A percentile compares a stretch with the other conserved stretches of the same genome.
phyloP scores from a whole-genome alignment of 139 green algal genomes.

The Tetradesmus lagerheimii region DNA sequence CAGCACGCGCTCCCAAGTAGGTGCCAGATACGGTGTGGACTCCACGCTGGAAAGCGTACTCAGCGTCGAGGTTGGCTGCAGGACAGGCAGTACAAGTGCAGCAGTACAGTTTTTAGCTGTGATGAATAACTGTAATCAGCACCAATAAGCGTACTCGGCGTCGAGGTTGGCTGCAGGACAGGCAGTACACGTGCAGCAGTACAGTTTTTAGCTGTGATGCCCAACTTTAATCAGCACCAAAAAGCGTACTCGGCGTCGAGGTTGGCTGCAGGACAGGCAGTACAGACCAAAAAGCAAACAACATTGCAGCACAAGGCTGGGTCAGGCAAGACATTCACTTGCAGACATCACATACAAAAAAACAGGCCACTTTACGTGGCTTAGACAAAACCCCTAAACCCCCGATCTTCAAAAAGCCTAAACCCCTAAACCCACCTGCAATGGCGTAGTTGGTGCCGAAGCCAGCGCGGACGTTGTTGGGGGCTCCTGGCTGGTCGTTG shows the following conservation, averaged over 20 bases:
- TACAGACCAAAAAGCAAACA: background rate
- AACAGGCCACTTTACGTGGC: too few relatives aligned
- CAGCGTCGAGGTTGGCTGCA: background rate
- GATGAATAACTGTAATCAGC: background rate
- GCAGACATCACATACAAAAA: too few relatives aligned
- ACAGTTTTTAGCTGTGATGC: too few relatives aligned
- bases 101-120: too few relatives aligned
- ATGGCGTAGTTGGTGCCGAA: background rate
- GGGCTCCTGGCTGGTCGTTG: background rate
- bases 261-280: background rate
- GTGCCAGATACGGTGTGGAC: background rate
- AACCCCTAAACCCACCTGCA: background rate
- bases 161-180: background rate
- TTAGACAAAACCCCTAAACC: too few relatives aligned
- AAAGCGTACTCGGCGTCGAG: background rate
- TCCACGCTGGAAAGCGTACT: background rate
- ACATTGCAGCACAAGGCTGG: too few relatives aligned
- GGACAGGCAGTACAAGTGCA: background rate
- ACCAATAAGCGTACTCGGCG: too few relatives aligned
- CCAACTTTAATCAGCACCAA: too few relatives aligned
- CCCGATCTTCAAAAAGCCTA: too few relatives aligned
- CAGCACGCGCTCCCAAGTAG: background rate
- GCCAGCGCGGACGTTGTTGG: background rate
- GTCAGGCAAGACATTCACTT: too few relatives aligned
- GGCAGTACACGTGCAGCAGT: background rate